These are phyloP conservation scores for Exophiala oligosperma DNA, from an alignment of 2,329 filamentous ascomycete genomes.

Conservation along the genomic window DNA sequence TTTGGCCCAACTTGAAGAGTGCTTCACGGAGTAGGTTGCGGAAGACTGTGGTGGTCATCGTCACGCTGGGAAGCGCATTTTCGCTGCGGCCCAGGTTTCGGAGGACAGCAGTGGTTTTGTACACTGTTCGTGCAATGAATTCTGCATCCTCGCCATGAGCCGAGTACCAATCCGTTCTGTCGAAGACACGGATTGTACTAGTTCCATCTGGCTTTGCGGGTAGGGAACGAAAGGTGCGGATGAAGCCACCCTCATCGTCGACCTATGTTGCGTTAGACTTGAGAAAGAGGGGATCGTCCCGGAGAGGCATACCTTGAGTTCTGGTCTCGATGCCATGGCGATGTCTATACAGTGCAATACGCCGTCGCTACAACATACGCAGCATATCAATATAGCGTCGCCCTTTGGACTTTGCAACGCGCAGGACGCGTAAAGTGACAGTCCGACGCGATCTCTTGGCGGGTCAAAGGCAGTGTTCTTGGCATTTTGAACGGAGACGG, in stretches of 20 bases:
- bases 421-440: background rate
- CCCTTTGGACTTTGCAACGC: background rate
- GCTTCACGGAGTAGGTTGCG: conserved; percentile 93
- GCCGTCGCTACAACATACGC: background rate
- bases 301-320: conserved; percentile 60
- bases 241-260: conserved; percentile 96
- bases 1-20: conserved; percentile 85
- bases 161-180: conserved; percentile 92
- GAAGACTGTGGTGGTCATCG: conserved; percentile 92
- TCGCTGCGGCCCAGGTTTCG: conserved; percentile 83
- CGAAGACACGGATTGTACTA: conserved; percentile 81
- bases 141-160: conserved; percentile 52
- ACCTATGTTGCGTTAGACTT: conserved; percentile 55
- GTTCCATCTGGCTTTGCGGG: conserved; percentile 65
- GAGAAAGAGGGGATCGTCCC: background rate
- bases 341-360: background rate
- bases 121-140: conserved; percentile 65
- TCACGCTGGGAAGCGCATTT: conserved; percentile 87
- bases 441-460: background rate
- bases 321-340: conserved; percentile 68
- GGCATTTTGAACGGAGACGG: background rate
- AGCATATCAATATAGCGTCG: background rate
- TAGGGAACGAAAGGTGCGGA: conserved; percentile 91
- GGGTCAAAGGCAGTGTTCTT: background rate
- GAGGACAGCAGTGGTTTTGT: conserved; percentile 96